Base-by-base conservation (phyloP, 106 monocot genomes). In the Acanthochlamys bracteata region DNA sequence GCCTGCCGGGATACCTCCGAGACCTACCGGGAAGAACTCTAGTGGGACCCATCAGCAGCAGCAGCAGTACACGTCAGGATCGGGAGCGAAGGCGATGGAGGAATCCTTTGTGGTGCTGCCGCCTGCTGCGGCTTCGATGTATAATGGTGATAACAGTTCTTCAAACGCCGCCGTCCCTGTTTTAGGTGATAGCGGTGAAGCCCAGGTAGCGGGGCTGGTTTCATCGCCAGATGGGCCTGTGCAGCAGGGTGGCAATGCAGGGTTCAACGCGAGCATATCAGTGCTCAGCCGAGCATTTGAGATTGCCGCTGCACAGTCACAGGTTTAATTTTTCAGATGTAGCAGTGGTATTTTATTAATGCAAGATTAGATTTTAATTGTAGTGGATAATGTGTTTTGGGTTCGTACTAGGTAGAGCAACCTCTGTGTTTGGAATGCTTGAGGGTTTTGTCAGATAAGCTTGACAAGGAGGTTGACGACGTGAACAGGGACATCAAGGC, bases 351-450 rank as follows among this genome's bases (percentile, higher is more conserved):
- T 4, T 49, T 14, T 49, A 49, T 49, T 3, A 14, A 49, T 49
- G 49, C 49, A 49, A 14, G 49, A 49, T 14, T 12, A 10, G 12
- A 49, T 49, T 49, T 12, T 9, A 14, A 14, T 9, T 4, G 49
- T 2, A 49, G 33, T 6, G 33, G 33, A 33, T 33, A 3, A 33
- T 33, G 33, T 33, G 4, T 33, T 33, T 49, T 49, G 49, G 15
- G 2, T 2, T 49, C 61, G 77, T 21, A 47, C 42, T 69, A 98
- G 98, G 83, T 98, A 69, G 91, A 98, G 56, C 98, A 98, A 68
- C 98, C 98, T 55, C 70, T 87, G 26, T 98, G 92, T 68, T 75
- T 98, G 71, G 98, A 98, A 25, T 98, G 98, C 77, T 88, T 98
- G 91, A 64, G 88, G 24, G 57, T 98, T 20, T 73, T 92, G 59